phyloP scores from a whole-genome alignment of 164 flowering plant species.

The Piper betle region DNA sequence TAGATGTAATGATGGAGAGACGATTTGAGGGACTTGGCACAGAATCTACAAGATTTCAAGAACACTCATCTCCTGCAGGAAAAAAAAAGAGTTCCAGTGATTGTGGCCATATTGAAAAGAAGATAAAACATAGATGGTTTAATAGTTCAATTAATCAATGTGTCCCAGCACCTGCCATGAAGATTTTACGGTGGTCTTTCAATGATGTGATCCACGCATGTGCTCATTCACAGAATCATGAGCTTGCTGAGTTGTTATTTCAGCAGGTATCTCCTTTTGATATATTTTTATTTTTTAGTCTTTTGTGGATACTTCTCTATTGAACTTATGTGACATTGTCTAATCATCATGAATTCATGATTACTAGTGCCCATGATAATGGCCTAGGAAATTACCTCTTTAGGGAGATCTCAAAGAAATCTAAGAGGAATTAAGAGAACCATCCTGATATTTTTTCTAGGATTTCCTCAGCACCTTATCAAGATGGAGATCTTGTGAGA shows the following conservation, averaged over 20 bases:
- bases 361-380: no score
- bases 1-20: not conserved
- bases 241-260: constrained; percentile 55
- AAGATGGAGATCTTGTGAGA: no score
- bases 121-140: constrained; percentile 3
- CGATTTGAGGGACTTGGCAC: not conserved
- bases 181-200: constrained; percentile 54
- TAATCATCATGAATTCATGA: no score
- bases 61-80: not conserved
- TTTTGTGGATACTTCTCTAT: no score
- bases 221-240: constrained; percentile 31
- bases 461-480: no score
- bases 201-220: constrained; percentile 57
- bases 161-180: constrained; percentile 16
- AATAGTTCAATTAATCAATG: constrained; percentile 4
- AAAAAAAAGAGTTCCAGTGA: constrained; percentile 1
- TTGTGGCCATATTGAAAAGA: constrained; percentile 6
- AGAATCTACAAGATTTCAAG: constrained; percentile 1
- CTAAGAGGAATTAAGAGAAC: no score
- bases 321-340: no score
- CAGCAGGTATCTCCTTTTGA: constrained; percentile 36
- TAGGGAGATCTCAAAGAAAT: no score
- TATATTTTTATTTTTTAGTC: no score
- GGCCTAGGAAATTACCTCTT: no score
- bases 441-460: no score